Evolutionary conservation across 2,329 filamentous ascomycete genomes (phyloP).

Genomic region (Phialophora macrospora): DNA sequence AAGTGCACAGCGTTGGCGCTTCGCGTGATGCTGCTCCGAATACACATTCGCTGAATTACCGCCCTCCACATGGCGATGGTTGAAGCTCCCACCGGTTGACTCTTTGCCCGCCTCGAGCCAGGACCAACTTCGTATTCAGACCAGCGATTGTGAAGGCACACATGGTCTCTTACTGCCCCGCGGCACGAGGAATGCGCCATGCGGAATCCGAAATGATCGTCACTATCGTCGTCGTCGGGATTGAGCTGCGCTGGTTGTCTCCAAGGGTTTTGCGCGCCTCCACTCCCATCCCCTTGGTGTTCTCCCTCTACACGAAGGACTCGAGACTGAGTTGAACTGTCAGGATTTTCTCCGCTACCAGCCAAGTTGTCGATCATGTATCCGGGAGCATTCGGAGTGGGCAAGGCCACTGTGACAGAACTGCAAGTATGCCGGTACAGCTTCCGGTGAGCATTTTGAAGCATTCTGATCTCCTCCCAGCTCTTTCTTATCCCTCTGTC

Average conservation of each 20-base stretch:
- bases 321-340: not conserved
- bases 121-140: not conserved
- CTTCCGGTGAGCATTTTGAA: too few relatives aligned
- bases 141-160: not conserved
- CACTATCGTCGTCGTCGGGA: not conserved
- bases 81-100: not conserved
- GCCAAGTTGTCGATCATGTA: too few relatives aligned
- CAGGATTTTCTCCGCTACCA: too few relatives aligned
- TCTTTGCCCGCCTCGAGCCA: not conserved
- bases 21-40: not conserved
- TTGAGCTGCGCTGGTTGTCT: not conserved
- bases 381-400: too few relatives aligned
- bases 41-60: not conserved
- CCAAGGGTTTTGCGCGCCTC: not conserved
- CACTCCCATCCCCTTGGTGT: not conserved
- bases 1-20: not conserved
- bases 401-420: too few relatives aligned
- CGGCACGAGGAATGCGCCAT: not conserved
- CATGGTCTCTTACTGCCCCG: not conserved
- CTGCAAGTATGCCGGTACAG: too few relatives aligned
- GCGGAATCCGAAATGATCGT: slow-evolving; percentile 1
- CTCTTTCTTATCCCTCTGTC: too few relatives aligned
- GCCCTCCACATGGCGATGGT: not conserved
- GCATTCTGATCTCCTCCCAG: too few relatives aligned
- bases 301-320: not conserved